phyloP scores from a whole-genome alignment of 2,329 filamentous ascomycete species.

The Alternaria angustiovoidea region DNA sequence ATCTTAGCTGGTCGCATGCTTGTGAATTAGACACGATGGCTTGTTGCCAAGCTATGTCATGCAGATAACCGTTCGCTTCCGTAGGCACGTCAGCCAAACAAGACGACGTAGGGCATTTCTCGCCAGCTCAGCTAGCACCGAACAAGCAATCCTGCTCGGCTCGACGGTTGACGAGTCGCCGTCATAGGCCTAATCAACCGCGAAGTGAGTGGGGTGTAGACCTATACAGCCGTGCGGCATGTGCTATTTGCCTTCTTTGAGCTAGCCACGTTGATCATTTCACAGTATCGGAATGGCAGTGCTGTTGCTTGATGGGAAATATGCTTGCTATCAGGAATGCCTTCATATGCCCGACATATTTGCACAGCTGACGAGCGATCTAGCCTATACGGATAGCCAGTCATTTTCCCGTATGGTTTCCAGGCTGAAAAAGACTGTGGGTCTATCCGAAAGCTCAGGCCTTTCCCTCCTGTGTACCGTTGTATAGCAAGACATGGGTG shows the following conservation, averaged over 20 bases:
- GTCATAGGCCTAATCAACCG: slow-evolving; percentile 21
- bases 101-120: slow-evolving; percentile 25
- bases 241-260: slow-evolving; percentile 21
- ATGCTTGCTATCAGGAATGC: slow-evolving; percentile 21
- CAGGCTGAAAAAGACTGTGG: slow-evolving; percentile 20
- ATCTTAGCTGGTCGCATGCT: slow-evolving; percentile 18
- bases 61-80: slow-evolving; percentile 40
- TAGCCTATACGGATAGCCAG: slow-evolving; percentile 7
- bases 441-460: slow-evolving; percentile 26
- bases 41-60: slow-evolving; percentile 35
- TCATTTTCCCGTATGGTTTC: slow-evolving; percentile 27
- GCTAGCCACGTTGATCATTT: slow-evolving; percentile 37
- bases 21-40: slow-evolving; percentile 8
- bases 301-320: slow-evolving; percentile 19
- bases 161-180: slow-evolving; percentile 11
- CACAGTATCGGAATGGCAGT: slow-evolving; percentile 22
- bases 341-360: slow-evolving; percentile 5
- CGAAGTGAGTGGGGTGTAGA: slow-evolving; percentile 4
- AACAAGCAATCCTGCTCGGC: slow-evolving; percentile 34
- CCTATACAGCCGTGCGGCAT: slow-evolving; percentile 24
- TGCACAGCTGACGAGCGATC: slow-evolving; percentile 7
- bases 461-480: slow-evolving; percentile 18
- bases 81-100: slow-evolving; percentile 38
- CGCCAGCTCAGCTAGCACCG: slow-evolving; percentile 42
- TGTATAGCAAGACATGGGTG: slow-evolving; percentile 21